Evolutionary conservation across 441 rosid species (phyloP).

Genomic region (Adansonia grandidieri): DNA sequence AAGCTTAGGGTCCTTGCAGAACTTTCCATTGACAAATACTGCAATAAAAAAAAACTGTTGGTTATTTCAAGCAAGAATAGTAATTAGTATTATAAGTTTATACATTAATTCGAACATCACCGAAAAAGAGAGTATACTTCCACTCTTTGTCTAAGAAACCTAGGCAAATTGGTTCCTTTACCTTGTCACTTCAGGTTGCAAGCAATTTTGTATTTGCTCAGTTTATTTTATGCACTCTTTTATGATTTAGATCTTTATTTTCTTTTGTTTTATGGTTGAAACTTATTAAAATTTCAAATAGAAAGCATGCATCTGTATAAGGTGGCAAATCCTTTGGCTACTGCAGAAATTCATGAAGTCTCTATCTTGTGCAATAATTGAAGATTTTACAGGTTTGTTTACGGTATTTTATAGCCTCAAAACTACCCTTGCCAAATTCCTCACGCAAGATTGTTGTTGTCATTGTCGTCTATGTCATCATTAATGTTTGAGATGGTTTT

Average conservation of each 20-base stretch:
- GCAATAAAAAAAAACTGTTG: too few relatives aligned
- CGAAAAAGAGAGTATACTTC: too few relatives aligned
- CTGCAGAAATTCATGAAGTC: conserved; percentile 7
- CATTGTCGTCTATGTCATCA: background rate
- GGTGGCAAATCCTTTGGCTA: conserved; percentile 17
- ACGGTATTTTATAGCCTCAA: background rate
- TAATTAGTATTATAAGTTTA: too few relatives aligned
- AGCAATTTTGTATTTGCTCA: background rate
- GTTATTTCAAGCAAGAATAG: too few relatives aligned
- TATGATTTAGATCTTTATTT: too few relatives aligned
- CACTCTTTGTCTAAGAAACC: too few relatives aligned
- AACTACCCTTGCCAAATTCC: background rate
- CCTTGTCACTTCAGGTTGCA: background rate
- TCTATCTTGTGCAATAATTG: conserved; percentile 18
- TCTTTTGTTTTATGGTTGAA: conserved; percentile 11
- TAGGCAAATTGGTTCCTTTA: too few relatives aligned
- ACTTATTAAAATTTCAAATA: background rate
- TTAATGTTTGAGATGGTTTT: background rate
- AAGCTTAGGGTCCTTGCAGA: too few relatives aligned
- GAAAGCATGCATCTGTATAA: background rate
- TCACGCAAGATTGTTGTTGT: background rate
- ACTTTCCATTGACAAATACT: too few relatives aligned
- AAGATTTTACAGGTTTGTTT: conserved; percentile 31
- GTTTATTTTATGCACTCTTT: background rate
- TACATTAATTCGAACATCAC: too few relatives aligned